These are phyloP conservation scores for Gonium pectorale DNA, from an alignment of 139 green algal genomes.

Conservation along the genomic window DNA sequence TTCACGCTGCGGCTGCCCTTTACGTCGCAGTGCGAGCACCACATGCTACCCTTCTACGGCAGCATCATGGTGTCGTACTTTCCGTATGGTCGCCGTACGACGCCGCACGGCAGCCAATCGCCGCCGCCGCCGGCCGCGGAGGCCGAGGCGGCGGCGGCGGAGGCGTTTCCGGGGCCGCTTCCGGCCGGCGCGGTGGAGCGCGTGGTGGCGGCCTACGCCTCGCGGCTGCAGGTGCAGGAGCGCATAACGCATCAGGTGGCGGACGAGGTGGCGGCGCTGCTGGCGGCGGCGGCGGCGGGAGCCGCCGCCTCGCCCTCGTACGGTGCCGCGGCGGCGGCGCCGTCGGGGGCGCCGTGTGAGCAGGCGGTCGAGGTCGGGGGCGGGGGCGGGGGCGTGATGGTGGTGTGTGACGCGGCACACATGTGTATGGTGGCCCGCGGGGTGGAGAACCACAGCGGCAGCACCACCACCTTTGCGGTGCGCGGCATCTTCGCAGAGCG, in stretches of 20 bases:
- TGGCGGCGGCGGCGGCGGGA: neutral
- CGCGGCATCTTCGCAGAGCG: constrained; percentile 63
- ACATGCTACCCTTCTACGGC: constrained; percentile 98
- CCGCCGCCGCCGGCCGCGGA: no score
- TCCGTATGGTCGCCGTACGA: no score
- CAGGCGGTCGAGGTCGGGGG: neutral
- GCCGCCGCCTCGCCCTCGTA: neutral
- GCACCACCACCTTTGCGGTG: constrained; percentile 77
- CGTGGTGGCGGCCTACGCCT: constrained; percentile 70
- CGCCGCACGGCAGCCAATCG: neutral
- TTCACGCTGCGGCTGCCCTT: constrained; percentile 52
- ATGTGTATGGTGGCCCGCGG: constrained; percentile 98
- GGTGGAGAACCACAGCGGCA: constrained; percentile 88
- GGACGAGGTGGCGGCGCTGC: constrained; percentile 62
- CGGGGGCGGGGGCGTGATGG: constrained; percentile 68
- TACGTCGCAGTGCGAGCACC: constrained; percentile 95
- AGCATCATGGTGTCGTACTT: constrained; percentile 67
- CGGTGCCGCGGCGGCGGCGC: no score
- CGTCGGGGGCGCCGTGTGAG: neutral
- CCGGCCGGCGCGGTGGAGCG: constrained; percentile 38
- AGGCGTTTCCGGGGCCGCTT: neutral
- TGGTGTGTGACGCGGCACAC: constrained; percentile 89
- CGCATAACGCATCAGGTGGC: constrained; percentile 92
- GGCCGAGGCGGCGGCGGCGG: neutral
- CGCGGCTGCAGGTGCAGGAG: constrained; percentile 94